These are phyloP conservation scores for Xylariaceae sp. DNA, from an alignment of 2,329 filamentous ascomycete genomes.

Conservation along the genomic window DNA sequence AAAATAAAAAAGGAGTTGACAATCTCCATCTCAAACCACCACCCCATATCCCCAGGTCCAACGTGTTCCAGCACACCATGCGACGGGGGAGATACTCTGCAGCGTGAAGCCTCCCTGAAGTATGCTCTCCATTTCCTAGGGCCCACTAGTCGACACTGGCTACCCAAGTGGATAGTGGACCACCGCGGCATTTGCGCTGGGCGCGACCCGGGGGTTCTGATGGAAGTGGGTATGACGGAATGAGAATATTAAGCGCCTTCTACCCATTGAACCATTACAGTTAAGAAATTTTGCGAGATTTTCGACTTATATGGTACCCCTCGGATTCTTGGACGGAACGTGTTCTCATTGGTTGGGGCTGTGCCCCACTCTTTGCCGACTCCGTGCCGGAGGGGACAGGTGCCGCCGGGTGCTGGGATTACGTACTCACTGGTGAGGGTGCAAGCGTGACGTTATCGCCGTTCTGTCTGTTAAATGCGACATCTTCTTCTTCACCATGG, in stretches of 20 bases:
- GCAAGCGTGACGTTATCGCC: neutral
- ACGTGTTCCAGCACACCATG: constrained; percentile 66
- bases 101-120: constrained; percentile 70
- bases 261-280: constrained; percentile 59
- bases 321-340: neutral
- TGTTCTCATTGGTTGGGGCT: neutral
- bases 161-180: constrained; percentile 60
- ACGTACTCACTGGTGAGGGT: neutral
- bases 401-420: neutral
- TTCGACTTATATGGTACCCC: neutral
- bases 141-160: constrained; percentile 58
- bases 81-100: constrained; percentile 67
- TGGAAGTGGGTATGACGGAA: constrained; percentile 48
- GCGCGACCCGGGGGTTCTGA: constrained; percentile 52
- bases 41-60: constrained; percentile 56
- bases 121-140: constrained; percentile 64
- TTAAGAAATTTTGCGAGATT: constrained; percentile 29
- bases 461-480: neutral
- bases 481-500: neutral
- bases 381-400: neutral
- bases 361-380: neutral
- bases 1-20: constrained; percentile 43
- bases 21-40: constrained; percentile 49
- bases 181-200: constrained; percentile 66
- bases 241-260: constrained; percentile 52